Conservation (phyloP, 1,139 yeast species). For the Casaregolazyma suthepensis region DNA sequence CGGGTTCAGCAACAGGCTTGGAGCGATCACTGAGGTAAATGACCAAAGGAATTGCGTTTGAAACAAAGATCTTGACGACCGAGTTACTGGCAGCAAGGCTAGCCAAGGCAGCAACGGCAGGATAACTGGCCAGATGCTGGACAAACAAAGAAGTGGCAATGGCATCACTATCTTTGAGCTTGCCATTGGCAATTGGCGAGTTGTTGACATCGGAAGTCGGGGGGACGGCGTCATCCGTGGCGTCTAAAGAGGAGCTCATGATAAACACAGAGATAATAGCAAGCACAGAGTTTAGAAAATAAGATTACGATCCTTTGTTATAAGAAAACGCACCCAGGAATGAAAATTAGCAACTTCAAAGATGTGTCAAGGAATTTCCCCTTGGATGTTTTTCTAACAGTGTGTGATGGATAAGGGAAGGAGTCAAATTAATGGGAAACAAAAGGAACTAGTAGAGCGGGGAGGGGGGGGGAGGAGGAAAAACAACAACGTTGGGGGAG, state of each 20-base stretch:
- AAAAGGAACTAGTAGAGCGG: not conserved
- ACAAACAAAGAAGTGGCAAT: conserved; percentile 32
- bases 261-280: not conserved
- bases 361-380: not conserved
- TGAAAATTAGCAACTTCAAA: no score
- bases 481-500: not conserved
- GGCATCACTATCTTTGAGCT: conserved; percentile 9
- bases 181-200: not conserved
- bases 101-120: conserved; percentile 55
- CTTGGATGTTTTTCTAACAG: not conserved
- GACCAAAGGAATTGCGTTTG: conserved; percentile 53
- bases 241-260: not conserved
- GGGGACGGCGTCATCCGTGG: not conserved
- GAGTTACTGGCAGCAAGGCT: conserved; percentile 59
- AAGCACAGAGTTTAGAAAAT: not conserved
- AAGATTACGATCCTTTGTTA: no score
- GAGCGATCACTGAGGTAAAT: conserved; percentile 35
- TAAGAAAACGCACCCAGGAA: no score
- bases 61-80: conserved; percentile 49
- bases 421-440: not conserved
- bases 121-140: conserved; percentile 43
- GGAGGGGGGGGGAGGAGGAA: not conserved
- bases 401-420: not conserved
- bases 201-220: not conserved
- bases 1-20: conserved; percentile 30